Percentiles rank a stretch among this genome's conserved stretches.
These are phyloP conservation scores for Hyaloperonospora brassicae DNA, from an alignment of 352 stramenopile genomes.

Conservation along the genomic window DNA sequence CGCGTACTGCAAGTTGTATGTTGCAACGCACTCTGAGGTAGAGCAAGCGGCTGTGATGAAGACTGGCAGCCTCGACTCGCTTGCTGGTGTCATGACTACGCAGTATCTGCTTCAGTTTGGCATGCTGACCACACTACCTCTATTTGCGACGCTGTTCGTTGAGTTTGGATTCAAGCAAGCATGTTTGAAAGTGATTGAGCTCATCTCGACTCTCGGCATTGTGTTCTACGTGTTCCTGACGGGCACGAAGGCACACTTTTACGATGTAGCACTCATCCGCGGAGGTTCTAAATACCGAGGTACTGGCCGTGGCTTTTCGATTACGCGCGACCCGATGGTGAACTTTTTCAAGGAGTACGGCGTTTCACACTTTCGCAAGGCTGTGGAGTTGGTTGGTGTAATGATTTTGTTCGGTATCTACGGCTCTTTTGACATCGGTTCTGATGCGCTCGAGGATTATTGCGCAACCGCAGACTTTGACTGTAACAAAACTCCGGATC, in stretches of 20 bases:
- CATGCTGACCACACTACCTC: constrained; percentile 72
- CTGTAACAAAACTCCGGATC: constrained; percentile 40
- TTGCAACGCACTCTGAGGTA: constrained; percentile 62
- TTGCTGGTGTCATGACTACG: constrained; percentile 76
- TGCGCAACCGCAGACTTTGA: constrained; percentile 41
- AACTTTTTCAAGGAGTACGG: constrained; percentile 86
- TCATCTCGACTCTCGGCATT: constrained; percentile 70
- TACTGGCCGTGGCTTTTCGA: constrained; percentile 81
- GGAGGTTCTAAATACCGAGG: constrained; percentile 82
- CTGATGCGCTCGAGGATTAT: constrained; percentile 32
- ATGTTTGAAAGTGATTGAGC: constrained; percentile 60
- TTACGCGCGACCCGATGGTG: constrained; percentile 80
- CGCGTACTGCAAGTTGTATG: constrained; percentile 79
- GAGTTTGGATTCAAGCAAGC: constrained; percentile 77
- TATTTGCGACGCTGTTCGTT: constrained; percentile 71
- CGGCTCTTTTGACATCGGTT: constrained; percentile 69
- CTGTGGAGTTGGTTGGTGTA: constrained; percentile 75
- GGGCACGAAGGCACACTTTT: constrained; percentile 84
- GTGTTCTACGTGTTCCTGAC: constrained; percentile 86
- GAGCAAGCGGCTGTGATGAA: constrained; percentile 48
- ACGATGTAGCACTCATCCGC: constrained; percentile 74
- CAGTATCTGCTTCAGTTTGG: constrained; percentile 85
- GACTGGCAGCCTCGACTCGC: constrained; percentile 48
- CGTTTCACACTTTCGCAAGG: constrained; percentile 84
- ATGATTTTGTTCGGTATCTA: constrained; percentile 81